A percentile compares a stretch with the other conserved stretches of the same genome.
Evolutionary conservation across 305 asterid species (phyloP).

Genomic region (Fraxinus ornus): DNA sequence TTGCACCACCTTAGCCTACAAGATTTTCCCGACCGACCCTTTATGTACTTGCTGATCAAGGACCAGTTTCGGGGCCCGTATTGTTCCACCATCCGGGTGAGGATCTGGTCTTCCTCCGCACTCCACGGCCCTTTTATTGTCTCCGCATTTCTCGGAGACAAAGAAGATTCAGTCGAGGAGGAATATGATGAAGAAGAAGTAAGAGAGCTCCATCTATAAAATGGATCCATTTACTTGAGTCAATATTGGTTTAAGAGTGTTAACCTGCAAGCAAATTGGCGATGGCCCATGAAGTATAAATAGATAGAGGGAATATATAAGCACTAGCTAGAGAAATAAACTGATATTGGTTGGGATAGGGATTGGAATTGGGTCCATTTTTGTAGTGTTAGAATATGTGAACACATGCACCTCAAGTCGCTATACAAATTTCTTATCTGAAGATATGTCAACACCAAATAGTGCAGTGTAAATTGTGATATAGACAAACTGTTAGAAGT

Average conservation of each 20-base stretch:
- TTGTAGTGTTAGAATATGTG: constrained; percentile 26
- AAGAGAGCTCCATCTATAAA: constrained; percentile 39
- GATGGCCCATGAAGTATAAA: constrained; percentile 18
- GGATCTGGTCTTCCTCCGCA: constrained; percentile 75
- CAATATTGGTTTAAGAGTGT: not conserved
- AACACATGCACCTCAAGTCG: constrained; percentile 19
- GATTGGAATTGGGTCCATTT: constrained; percentile 38
- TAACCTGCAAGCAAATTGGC: not conserved
- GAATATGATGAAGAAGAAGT: constrained; percentile 37
- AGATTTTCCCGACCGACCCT: constrained; percentile 79
- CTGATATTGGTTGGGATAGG: not conserved
- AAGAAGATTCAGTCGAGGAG: constrained; percentile 34
- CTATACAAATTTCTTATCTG: constrained; percentile 6
- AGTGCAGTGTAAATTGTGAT: not conserved
- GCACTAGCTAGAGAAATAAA: not conserved
- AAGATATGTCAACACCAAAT: constrained; percentile 21
- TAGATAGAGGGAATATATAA: not conserved
- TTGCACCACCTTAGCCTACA: constrained; percentile 89
- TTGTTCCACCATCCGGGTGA: constrained; percentile 60
- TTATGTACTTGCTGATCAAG: constrained; percentile 66
- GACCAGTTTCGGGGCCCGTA: constrained; percentile 84
- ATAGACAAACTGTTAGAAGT: too few relatives aligned
- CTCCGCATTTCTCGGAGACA: constrained; percentile 24
- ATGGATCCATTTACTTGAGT: constrained; percentile 36
- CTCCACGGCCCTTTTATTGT: constrained; percentile 87